These are phyloP conservation scores for Erodium maritimum DNA, from an alignment of 345 rosid species.

Conservation along the genomic window DNA sequence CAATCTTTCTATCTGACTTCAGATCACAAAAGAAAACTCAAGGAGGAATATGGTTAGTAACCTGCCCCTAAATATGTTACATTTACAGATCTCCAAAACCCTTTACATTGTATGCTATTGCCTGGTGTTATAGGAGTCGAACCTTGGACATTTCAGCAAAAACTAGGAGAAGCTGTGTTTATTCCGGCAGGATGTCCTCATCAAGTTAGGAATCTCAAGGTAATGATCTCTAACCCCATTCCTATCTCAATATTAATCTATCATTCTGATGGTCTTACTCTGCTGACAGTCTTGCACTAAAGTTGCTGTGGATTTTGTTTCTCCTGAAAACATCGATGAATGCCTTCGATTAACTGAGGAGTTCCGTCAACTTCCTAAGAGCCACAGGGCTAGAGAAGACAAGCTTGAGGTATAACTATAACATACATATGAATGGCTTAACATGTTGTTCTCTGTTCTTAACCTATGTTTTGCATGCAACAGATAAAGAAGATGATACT, in stretches of 20 bases:
- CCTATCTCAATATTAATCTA: background rate
- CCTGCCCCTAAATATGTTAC: background rate
- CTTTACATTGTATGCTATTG: background rate
- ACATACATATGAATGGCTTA: no score
- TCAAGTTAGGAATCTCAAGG: slow-evolving; percentile 94
- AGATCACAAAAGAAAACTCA: slow-evolving; percentile 64
- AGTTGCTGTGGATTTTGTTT: slow-evolving; percentile 86
- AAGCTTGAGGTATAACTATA: slow-evolving; percentile 60
- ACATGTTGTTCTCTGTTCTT: no score
- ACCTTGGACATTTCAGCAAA: slow-evolving; percentile 86
- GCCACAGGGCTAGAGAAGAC: slow-evolving; percentile 80
- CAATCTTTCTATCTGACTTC: slow-evolving; percentile 56
- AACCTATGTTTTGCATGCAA: background rate
- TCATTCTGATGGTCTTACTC: no score
- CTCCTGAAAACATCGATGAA: slow-evolving; percentile 69
- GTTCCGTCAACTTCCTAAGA: slow-evolving; percentile 72
- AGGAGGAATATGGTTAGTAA: slow-evolving; percentile 62
- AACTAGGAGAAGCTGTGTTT: slow-evolving; percentile 82
- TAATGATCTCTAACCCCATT: slow-evolving; percentile 7
- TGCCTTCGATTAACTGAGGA: slow-evolving; percentile 79
- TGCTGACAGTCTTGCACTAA: slow-evolving; percentile 68
- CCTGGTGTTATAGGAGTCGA: slow-evolving; percentile 40
- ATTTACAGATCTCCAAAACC: background rate
- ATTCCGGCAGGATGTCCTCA: slow-evolving; percentile 98
- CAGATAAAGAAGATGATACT: slow-evolving; percentile 84